phyloP scores from a whole-genome alignment of 805 yeast genomes.

The Pichia cabralensis region DNA sequence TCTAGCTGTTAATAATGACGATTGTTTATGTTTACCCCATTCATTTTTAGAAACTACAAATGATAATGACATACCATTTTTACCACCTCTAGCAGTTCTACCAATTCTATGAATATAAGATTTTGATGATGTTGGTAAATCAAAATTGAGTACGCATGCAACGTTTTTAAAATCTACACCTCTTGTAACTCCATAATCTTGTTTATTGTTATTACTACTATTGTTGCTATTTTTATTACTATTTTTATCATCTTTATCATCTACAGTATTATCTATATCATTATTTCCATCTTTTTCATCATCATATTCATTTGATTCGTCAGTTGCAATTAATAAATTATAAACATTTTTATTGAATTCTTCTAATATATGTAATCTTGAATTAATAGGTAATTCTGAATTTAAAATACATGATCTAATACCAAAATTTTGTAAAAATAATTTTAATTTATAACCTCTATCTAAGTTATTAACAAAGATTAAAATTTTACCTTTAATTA shows the following conservation, averaged over 20 bases:
- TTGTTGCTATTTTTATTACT: conserved; percentile 12
- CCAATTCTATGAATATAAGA: conserved; percentile 92
- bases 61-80: conserved; percentile 87
- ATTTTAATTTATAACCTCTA: conserved; percentile 85
- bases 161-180: conserved; percentile 96
- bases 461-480: conserved; percentile 90
- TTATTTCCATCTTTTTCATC: conserved; percentile 21
- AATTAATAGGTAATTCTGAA: conserved; percentile 85
- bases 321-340: conserved; percentile 86
- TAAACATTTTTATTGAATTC: conserved; percentile 88
- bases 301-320: conserved; percentile 61
- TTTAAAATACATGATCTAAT: conserved; percentile 79
- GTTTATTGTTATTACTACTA: conserved; percentile 27
- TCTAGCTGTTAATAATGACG: conserved; percentile 59
- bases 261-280: conserved; percentile 14
- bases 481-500: conserved; percentile 85
- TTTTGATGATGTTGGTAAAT: conserved; percentile 80
- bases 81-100: conserved; percentile 96
- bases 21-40: conserved; percentile 81
- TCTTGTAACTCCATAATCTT: conserved; percentile 93
- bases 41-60: conserved; percentile 79
- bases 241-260: conserved; percentile 28
- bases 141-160: conserved; percentile 93
- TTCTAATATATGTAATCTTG: conserved; percentile 90
- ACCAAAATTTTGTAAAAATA: conserved; percentile 92